Conservation (phyloP, 1,284 basidiomycete species). For the Rhodotorula sp. region DNA sequence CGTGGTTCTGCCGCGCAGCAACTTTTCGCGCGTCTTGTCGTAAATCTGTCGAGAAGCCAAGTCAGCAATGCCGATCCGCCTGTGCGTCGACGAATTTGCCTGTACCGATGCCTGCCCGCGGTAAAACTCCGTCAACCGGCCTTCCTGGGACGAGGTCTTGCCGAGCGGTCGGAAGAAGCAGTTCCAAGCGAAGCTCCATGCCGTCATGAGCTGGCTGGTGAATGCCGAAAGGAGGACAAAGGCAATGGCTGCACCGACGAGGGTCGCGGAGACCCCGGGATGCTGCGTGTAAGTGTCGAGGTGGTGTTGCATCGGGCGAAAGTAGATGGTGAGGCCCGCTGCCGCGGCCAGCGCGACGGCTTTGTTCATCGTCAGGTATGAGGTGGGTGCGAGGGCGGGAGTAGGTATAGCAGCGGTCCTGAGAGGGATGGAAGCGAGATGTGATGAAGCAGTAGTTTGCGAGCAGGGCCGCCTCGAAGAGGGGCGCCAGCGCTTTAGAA, state of each 20-base stretch:
- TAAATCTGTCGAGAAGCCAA: slow-evolving; percentile 52
- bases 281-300: slow-evolving; percentile 19
- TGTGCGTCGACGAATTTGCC: not conserved
- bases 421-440: not conserved
- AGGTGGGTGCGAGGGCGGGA: too few species aligned
- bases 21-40: slow-evolving; percentile 61
- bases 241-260: slow-evolving; percentile 10
- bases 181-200: slow-evolving; percentile 31
- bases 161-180: slow-evolving; percentile 52
- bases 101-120: slow-evolving; percentile 60
- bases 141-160: slow-evolving; percentile 46
- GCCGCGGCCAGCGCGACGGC: slow-evolving; percentile 4
- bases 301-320: slow-evolving; percentile 18
- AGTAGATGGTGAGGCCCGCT: slow-evolving; percentile 7
- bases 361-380: not conserved
- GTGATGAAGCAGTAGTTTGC: not conserved
- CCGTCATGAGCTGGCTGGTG: slow-evolving; percentile 7
- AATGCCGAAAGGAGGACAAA: slow-evolving; percentile 6
- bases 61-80: not conserved
- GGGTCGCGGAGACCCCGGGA: slow-evolving; percentile 4
- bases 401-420: not conserved
- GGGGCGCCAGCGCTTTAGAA: too few species aligned
- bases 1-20: slow-evolving; percentile 67
- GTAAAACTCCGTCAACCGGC: slow-evolving; percentile 59
- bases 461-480: too few species aligned